Evolutionary conservation across 1,284 basidiomycete genomes (phyloP), one percentile per base, ranked within the genome.

Genomic region (Vanrija sp.): DNA sequence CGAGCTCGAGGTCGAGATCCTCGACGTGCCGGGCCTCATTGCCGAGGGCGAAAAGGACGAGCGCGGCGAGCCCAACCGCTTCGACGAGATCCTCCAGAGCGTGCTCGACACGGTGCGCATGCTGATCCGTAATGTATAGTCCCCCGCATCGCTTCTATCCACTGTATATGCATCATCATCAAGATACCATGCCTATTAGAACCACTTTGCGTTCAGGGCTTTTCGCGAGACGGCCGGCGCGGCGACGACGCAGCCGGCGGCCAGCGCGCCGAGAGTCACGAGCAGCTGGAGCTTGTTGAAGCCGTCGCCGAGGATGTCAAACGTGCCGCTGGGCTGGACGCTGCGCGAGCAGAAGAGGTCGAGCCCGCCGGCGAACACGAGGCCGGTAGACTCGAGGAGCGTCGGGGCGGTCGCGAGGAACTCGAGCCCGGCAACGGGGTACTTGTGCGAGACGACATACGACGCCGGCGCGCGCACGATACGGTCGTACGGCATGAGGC

Each of bases 251-350:
- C 97, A 90, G 4, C 87, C 93, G 4, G 83, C 71, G 0, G 80
- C 80, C 52, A 98, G 75, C 0, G 83, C 90, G 0, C 78, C 76
- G 15, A 96, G 83, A 0, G 93, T 98, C 43, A 93, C 72, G 58
- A 96, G 83, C 28, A 98, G 81, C 76, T 98, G 95, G 0, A 80
- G 79, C 80, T 98, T 97, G 79, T 98, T 98, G 77, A 98, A 98
- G 68, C 82, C 83, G 75, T 90, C 85, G 69, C 83, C 89, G 14
- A 96, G 82, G n/a, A 95, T 85, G 70, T 98, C 95, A 68, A 98
- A 98, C 25, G 90, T 91, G 25, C 85, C 86, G 3, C 89, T 91
- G 0, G 96, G 92, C 39, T 89, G 83, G 5, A 91, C 82, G 9
- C 68, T 67, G 15, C 90, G 83, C 6, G 89, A 89, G 28, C 85